Evolutionary conservation across 495 filamentous ascomycete species (phyloP).

Genomic region (Podospora bellae-mahoneyi): DNA sequence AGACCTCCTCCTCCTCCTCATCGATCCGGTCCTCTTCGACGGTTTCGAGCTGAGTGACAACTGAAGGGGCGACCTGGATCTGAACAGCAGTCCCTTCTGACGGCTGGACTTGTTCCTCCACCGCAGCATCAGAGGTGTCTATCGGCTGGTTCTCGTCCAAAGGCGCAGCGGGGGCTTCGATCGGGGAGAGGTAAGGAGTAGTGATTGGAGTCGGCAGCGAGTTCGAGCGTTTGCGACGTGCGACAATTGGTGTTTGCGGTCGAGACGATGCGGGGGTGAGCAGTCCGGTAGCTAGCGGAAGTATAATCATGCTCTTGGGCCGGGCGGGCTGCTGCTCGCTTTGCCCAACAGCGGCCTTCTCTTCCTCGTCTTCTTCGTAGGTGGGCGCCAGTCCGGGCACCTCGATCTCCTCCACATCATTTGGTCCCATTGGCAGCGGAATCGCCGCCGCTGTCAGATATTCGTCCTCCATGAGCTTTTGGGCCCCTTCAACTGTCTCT

Average conservation of each 20-base stretch:
- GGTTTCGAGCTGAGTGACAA: constrained; percentile 17
- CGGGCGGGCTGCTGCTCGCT: constrained; percentile 30
- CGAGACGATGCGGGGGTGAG: constrained; percentile 38
- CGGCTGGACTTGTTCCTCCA: background rate
- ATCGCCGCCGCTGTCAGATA: constrained; percentile 50
- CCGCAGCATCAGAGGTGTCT: background rate
- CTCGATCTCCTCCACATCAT: constrained; percentile 73
- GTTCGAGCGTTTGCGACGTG: constrained; percentile 50
- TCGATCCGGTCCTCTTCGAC: constrained; percentile 23
- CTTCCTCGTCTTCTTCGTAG: constrained; percentile 57
- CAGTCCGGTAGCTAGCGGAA: constrained; percentile 24
- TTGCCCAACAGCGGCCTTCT: constrained; percentile 43
- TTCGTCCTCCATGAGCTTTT: constrained; percentile 21
- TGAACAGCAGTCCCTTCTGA: background rate
- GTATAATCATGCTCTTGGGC: constrained; percentile 61
- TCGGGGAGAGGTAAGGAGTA: constrained; percentile 22
- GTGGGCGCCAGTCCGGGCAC: constrained; percentile 59
- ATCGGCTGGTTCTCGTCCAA: background rate
- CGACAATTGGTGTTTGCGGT: constrained; percentile 23
- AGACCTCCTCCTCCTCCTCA: constrained; percentile 42
- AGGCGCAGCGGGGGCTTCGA: constrained; percentile 4
- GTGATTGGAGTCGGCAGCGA: constrained; percentile 49
- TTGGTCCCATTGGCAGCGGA: constrained; percentile 62
- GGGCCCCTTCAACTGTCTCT: background rate
- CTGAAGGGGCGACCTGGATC: background rate